A percentile compares a stretch with the other conserved stretches of the same genome.
These are phyloP conservation scores for Arthrobotrys megalospora DNA, from an alignment of 2,329 filamentous ascomycete genomes.

Conservation along the genomic window DNA sequence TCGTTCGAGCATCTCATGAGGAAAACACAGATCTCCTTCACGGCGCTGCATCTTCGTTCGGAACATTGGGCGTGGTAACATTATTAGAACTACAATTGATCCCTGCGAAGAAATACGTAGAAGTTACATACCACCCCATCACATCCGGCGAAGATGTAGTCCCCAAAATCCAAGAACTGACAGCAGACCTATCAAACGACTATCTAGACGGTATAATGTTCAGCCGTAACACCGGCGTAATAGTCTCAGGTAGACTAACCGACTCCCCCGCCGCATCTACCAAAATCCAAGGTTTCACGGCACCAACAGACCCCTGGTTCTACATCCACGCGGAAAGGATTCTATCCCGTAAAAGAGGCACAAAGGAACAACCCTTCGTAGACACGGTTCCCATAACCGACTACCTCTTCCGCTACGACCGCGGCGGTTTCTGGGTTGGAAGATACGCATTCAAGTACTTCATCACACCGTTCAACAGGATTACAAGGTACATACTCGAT, in stretches of 20 bases:
- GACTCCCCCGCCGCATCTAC: slow-evolving; percentile 68
- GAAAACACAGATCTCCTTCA: slow-evolving; percentile 73
- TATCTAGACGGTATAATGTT: slow-evolving; percentile 81
- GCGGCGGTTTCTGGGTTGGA: slow-evolving; percentile 79
- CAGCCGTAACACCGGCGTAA: slow-evolving; percentile 71
- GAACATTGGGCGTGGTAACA: slow-evolving; percentile 75
- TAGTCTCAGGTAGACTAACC: slow-evolving; percentile 75
- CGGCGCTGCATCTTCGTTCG: slow-evolving; percentile 74
- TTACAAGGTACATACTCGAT: slow-evolving; percentile 76
- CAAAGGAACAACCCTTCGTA: slow-evolving; percentile 62
- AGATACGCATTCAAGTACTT: slow-evolving; percentile 77
- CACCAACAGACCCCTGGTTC: slow-evolving; percentile 78
- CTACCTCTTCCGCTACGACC: slow-evolving; percentile 80
- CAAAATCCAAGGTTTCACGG: slow-evolving; percentile 71
- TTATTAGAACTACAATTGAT: slow-evolving; percentile 74
- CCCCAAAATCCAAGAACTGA: slow-evolving; percentile 71
- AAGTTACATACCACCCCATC: slow-evolving; percentile 74
- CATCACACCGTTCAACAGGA: slow-evolving; percentile 75
- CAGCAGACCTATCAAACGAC: slow-evolving; percentile 70
- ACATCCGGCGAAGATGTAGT: slow-evolving; percentile 67
- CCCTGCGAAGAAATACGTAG: slow-evolving; percentile 73
- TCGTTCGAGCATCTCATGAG: slow-evolving; percentile 70
- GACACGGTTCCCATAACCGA: slow-evolving; percentile 76
- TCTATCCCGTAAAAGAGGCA: slow-evolving; percentile 66
- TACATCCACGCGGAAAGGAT: slow-evolving; percentile 76